Evolutionary conservation across 306 rosid species (phyloP), one percentile per base, ranked within the genome.

Genomic region (Luffa aegyptiaca): DNA sequence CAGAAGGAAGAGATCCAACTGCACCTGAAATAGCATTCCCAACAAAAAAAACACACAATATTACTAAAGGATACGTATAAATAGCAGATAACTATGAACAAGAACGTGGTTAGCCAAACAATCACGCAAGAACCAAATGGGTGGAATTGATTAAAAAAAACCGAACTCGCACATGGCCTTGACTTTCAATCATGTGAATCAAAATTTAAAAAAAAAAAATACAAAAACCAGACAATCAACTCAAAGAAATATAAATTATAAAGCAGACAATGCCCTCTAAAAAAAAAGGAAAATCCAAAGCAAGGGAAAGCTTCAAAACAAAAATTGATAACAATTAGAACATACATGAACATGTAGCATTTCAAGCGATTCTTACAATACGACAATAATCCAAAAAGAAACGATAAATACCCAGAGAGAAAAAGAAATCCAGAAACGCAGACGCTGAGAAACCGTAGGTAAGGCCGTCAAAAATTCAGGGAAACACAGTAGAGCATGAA

Each of bases 91-190:
- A n/a, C 36, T 11, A 37, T 52, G 33, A 56, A 71, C 26, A 79
- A 86, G 51, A 88, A 79, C 90, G 82, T 73, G 89, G 65, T 42
- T 17, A 46, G 35, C 77, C 64, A 80, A 68, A 36, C 81, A 31
- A 78, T 42, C 87, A 89, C 84, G 89, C 90, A 75, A 88, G 74
- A 81, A 33, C 26, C 70, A 77, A 59, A 42, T 6, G 26, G 84
- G 84, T 89, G 81, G 83, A 79, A 85, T 81, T 44, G 89, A 79
- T 79, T 66, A 49, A 33, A 76, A 76, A 17, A 80, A 81, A 77
- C n/a, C 80, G 42, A 85, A 80, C 79, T 80, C 77, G 80, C 97
- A 91, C 95, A 91, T 90, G 95, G 77, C 35, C 70, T 35, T 73
- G 59, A 79, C 84, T 83, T 70, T 72, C 7, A 85, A 20, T 76